Evolutionary conservation across 1,139 yeast genomes (phyloP), one percentile per base, ranked within the genome.

Genomic region (Barnettozyma hawaiiensis): DNA sequence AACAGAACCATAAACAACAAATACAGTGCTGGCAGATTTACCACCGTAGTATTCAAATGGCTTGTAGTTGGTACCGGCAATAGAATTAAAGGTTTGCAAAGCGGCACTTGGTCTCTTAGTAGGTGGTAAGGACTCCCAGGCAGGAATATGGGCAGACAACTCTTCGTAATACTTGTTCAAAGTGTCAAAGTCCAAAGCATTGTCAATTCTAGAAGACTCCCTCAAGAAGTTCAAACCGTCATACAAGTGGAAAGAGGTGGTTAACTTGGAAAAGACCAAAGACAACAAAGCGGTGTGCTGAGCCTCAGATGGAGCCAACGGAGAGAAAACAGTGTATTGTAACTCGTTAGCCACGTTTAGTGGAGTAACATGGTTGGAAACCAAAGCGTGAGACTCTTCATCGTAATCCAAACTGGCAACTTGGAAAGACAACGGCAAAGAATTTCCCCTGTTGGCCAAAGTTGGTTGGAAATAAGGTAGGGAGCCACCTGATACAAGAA

Each of bases 331-430:
- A n/a, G 92, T 82, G 48, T 76, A 73, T 20, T 78, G 80, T 58
- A 86, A 70, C 37, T 70, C 65, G 47, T 83, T 73, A 20, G 96
- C 90, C 40, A 75, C 70, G 28, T 72, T 68, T 47, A 84, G 68
- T 1, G 87, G 81, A 18, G 78, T 65, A n/a, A 75, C 70, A 58
- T 83, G 84, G 67, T 85, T 85, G 28, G 85, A 73, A 14, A 75
- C 78, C 43, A 87, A 69, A 26, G 76, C 60, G 33, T 75, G 71
- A 4, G 73, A 50, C 7, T 57, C 64, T 11, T 66, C 67, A 56
- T 82, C 81, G 60, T 78, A 86, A 58, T 82, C 89, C 55, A 85
- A 67, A 28, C 90, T 83, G 22, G 85, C 76, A 33, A 92, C 81
- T 49, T 82, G 82, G 53, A 89, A 75, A 34, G 87, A 70, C 52